phyloP scores from a whole-genome alignment of 768 basidiomycete genomes.

The Tricholoma sp. region DNA sequence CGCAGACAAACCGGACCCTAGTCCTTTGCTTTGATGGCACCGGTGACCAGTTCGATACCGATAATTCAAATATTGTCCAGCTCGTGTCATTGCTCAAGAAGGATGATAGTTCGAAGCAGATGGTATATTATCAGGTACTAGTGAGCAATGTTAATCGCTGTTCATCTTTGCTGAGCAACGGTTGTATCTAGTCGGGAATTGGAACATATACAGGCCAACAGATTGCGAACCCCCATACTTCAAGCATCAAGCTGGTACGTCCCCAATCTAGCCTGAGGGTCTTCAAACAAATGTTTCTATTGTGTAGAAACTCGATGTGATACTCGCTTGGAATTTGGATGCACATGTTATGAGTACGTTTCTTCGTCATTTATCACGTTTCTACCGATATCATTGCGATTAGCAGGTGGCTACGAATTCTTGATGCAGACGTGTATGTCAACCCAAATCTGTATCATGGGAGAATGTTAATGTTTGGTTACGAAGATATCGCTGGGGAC shows the following conservation, averaged over 20 bases:
- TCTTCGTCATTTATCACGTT: not conserved
- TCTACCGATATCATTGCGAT: not conserved
- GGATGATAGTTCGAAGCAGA: constrained; percentile 44
- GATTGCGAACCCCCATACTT: constrained; percentile 41
- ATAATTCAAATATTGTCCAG: constrained; percentile 53
- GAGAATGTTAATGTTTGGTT: not conserved
- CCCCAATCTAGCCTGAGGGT: not conserved
- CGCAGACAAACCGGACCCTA: constrained; percentile 36
- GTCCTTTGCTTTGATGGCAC: constrained; percentile 57
- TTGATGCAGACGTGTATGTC: constrained; percentile 53
- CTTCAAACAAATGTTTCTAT: not conserved
- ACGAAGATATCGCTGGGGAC: constrained; percentile 40
- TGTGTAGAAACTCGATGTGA: constrained; percentile 34
- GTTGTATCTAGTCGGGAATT: constrained; percentile 38
- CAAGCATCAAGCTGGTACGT: constrained; percentile 34
- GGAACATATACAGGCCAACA: constrained; percentile 53
- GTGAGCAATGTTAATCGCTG: not conserved
- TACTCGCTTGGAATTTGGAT: constrained; percentile 44
- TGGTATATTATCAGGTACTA: constrained; percentile 52
- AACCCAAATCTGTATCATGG: not conserved
- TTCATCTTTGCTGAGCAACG: not conserved
- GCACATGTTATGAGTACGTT: constrained; percentile 45
- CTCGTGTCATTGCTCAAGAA: constrained; percentile 49
- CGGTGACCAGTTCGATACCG: constrained; percentile 44
- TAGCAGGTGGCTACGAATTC: constrained; percentile 48